Percentiles rank a stretch among this genome's conserved stretches.
phyloP scores from a whole-genome alignment of 108 stramenopile genomes.

The Discostella pseudostelligera region DNA sequence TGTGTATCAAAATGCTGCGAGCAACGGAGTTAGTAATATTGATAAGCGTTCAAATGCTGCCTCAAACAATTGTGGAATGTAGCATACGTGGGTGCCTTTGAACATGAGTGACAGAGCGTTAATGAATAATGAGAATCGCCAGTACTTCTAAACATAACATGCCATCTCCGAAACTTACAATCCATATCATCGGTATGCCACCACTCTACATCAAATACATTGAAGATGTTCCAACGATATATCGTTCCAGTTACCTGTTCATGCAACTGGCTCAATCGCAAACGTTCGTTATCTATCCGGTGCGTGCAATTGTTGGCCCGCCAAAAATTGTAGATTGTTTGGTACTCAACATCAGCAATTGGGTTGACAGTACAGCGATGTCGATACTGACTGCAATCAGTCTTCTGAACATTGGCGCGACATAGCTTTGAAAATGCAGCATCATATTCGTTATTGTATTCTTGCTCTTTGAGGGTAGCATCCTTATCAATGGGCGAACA shows the following conservation, averaged over 20 bases:
- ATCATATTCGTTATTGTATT: constrained; percentile 21
- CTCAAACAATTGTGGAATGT: neutral
- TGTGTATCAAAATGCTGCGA: neutral
- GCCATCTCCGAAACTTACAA: constrained; percentile 11
- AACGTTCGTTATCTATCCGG: constrained; percentile 7
- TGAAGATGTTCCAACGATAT: constrained; percentile 20
- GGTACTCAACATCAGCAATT: constrained; percentile 1
- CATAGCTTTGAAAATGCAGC: constrained; percentile 7
- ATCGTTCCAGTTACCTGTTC: constrained; percentile 11
- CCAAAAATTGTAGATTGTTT: constrained; percentile 24
- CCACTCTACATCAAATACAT: constrained; percentile 11
- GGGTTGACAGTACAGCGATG: constrained; percentile 13
- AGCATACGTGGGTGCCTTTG: constrained; percentile 1
- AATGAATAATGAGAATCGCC: too few species aligned
- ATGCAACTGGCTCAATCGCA: neutral
- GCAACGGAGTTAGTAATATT: neutral
- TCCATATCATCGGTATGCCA: constrained; percentile 23
- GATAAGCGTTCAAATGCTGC: neutral
- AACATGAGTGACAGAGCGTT: neutral
- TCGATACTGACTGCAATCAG: neutral
- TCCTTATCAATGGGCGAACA: neutral
- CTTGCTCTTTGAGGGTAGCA: neutral
- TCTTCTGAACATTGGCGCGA: neutral
- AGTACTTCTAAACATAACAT: too few species aligned
- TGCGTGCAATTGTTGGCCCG: constrained; percentile 16